phyloP scores from a whole-genome alignment of 23 red algal genomes.

The Agarophyton chilense region DNA sequence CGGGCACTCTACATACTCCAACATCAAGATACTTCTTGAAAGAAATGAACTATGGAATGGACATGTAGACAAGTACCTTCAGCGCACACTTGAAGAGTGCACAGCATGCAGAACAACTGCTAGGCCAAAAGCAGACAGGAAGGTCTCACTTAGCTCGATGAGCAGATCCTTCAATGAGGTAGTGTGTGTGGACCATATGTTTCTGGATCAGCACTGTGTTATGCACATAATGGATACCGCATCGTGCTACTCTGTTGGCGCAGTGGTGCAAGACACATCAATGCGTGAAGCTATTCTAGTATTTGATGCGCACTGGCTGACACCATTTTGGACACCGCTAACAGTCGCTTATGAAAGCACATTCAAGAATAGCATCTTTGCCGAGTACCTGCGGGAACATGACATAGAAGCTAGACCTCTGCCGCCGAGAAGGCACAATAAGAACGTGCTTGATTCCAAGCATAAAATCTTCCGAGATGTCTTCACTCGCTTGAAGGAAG shows the following conservation, averaged over 20 bases:
- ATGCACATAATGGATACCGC: constrained; percentile 31
- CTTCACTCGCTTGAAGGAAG: constrained; percentile 16
- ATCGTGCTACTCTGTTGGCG: constrained; percentile 7
- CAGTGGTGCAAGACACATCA: not conserved
- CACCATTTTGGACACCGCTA: constrained; percentile 9
- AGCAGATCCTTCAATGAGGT: constrained; percentile 6
- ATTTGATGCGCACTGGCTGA: constrained; percentile 20
- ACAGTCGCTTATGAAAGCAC: not conserved
- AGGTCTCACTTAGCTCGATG: not conserved
- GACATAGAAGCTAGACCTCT: not conserved
- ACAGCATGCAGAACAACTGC: not conserved
- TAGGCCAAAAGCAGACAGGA: not conserved
- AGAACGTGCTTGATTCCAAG: constrained; percentile 51
- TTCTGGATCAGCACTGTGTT: constrained; percentile 28
- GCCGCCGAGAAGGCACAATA: constrained; percentile 24
- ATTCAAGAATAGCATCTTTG: constrained; percentile 30
- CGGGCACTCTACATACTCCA: not conserved
- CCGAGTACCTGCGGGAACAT: not conserved
- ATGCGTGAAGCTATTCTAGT: constrained; percentile 10
- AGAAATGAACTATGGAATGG: constrained; percentile 33
- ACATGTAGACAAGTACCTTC: constrained; percentile 33
- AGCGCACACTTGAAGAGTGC: not conserved
- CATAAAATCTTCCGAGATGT: constrained; percentile 31
- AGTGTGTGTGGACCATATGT: constrained; percentile 29
- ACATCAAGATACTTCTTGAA: constrained; percentile 32